phyloP scores from a whole-genome alignment of 108 stramenopile species.

The Discostella pseudostelligera region DNA sequence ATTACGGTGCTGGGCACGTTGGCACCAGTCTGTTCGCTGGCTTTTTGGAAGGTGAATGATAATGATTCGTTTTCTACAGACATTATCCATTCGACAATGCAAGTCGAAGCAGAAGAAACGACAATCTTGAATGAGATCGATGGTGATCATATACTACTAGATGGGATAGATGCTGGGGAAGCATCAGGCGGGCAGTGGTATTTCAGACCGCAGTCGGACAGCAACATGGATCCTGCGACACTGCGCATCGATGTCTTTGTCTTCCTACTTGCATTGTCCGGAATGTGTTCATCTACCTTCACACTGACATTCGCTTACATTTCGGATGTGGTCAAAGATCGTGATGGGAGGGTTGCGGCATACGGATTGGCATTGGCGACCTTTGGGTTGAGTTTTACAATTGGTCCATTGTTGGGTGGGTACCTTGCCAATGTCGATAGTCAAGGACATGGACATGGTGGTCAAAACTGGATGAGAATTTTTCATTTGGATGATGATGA shows the following conservation, averaged over 20 bases:
- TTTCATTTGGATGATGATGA: conserved; percentile 24
- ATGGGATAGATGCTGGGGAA: conserved; percentile 30
- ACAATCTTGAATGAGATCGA: background rate
- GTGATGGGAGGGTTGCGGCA: conserved; percentile 85
- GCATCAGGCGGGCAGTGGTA: conserved; percentile 15
- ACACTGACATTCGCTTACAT: conserved; percentile 97
- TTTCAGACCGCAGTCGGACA: background rate
- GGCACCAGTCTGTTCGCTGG: conserved; percentile 86
- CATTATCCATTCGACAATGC: background rate
- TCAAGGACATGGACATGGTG: conserved; percentile 30
- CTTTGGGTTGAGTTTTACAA: conserved; percentile 91
- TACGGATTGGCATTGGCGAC: conserved; percentile 97
- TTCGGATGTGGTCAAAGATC: conserved; percentile 81
- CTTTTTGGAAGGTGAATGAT: conserved; percentile 70
- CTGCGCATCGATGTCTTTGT: conserved; percentile 64
- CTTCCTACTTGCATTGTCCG: conserved; percentile 72
- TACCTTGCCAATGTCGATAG: conserved; percentile 69
- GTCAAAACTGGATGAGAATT: conserved; percentile 46
- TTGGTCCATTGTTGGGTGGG: conserved; percentile 96
- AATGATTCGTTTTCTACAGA: too few relatives aligned
- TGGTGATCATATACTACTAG: background rate
- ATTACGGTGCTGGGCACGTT: conserved; percentile 90
- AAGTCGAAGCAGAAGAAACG: background rate
- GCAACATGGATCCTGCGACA: background rate
- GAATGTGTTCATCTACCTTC: conserved; percentile 95